Evolutionary conservation across 1,284 basidiomycete species (phyloP).

Genomic region (Papiliotrema nemorosa): DNA sequence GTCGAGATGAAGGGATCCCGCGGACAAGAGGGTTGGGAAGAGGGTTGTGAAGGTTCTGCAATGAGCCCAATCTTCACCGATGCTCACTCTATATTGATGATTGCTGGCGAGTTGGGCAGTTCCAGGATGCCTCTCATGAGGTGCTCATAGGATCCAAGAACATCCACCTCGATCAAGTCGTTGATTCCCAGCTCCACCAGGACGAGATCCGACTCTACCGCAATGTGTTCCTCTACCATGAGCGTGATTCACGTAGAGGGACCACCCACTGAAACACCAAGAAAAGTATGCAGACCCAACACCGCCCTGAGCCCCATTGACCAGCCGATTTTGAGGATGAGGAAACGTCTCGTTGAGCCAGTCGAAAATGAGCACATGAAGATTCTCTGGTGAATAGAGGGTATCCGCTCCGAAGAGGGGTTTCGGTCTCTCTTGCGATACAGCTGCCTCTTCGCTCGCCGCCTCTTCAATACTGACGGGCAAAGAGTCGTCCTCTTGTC

Average conservation of each 20-base stretch:
- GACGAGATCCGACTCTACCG: slow-evolving; percentile 39
- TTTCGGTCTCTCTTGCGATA: not conserved
- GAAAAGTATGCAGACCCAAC: slow-evolving; percentile 44
- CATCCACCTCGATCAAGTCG: slow-evolving; percentile 32
- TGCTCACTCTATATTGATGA: slow-evolving; percentile 46
- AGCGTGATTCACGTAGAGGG: not conserved
- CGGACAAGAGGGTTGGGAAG: slow-evolving; percentile 38
- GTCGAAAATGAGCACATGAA: slow-evolving; percentile 43
- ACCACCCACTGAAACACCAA: slow-evolving; percentile 44
- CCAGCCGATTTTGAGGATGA: slow-evolving; percentile 11
- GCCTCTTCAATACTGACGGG: not conserved
- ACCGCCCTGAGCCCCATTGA: slow-evolving; percentile 46
- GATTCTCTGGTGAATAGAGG: slow-evolving; percentile 45
- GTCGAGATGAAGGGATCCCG: slow-evolving; percentile 43
- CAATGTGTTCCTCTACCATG: slow-evolving; percentile 40
- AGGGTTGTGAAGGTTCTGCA: slow-evolving; percentile 44
- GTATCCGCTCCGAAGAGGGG: slow-evolving; percentile 25
- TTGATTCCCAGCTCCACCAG: slow-evolving; percentile 46
- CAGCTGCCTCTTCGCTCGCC: slow-evolving; percentile 4
- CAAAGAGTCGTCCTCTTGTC: slow-evolving; percentile 6
- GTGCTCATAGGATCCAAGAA: slow-evolving; percentile 38
- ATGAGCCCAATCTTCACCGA: no score
- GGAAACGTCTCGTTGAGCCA: slow-evolving; percentile 44
- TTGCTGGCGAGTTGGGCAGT: slow-evolving; percentile 35
- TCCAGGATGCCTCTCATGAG: slow-evolving; percentile 39